Evolutionary conservation across 129 eudicot genomes (phyloP).

Genomic region (Gnaphalium uliginosum): DNA sequence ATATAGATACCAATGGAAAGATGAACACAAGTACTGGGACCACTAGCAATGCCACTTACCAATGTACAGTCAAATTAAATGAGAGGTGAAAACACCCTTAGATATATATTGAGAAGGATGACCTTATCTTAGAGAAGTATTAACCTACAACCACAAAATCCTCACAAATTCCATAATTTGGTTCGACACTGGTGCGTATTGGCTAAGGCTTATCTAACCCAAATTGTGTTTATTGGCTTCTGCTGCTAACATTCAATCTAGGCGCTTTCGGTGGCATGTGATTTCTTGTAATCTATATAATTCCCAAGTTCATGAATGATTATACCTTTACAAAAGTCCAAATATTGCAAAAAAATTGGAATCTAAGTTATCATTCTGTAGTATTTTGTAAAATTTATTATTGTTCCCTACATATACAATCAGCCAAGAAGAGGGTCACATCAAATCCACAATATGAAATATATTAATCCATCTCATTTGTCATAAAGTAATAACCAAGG

Average conservation of each 20-base stretch:
- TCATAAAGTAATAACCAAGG: background rate
- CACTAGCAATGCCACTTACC: constrained; percentile 33
- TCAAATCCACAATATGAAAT: background rate
- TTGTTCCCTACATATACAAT: background rate
- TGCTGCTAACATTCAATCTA: constrained; percentile 13
- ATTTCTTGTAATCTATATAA: constrained; percentile 1
- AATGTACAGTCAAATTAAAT: constrained; percentile 31
- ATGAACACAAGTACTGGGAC: constrained; percentile 30
- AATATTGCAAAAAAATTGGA: background rate
- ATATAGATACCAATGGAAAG: constrained; percentile 33
- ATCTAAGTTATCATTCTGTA: background rate
- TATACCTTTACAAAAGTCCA: constrained; percentile 18
- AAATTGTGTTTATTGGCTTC: constrained; percentile 11
- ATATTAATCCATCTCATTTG: background rate
- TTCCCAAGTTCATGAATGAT: background rate
- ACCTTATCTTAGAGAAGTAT: constrained; percentile 37
- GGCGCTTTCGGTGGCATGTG: constrained; percentile 18
- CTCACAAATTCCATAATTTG: constrained; percentile 28
- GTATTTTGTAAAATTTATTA: background rate
- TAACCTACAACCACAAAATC: constrained; percentile 44
- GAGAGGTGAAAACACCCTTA: constrained; percentile 38
- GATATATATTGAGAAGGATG: constrained; percentile 25
- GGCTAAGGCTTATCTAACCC: constrained; percentile 41
- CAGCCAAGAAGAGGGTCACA: constrained; percentile 7
- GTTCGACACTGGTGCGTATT: constrained; percentile 20